A percentile compares a stretch with the other conserved stretches of the same genome.
Evolutionary conservation across 805 yeast genomes (phyloP).

Genomic region (Myxozyma geophila): DNA sequence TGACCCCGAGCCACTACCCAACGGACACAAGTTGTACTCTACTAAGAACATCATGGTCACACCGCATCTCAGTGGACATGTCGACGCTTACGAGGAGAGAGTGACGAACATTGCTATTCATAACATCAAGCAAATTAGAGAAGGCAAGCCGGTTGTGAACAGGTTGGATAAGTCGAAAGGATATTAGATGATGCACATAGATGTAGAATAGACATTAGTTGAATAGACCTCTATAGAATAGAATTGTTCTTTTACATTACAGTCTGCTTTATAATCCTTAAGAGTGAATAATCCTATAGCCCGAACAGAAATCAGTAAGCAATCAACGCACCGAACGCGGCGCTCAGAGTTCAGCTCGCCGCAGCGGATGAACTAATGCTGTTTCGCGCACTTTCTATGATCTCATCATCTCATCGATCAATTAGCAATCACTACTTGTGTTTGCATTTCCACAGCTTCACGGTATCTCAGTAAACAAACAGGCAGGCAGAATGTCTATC

Average conservation of each 20-base stretch:
- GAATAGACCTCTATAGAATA: no score
- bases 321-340: no score
- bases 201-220: background rate
- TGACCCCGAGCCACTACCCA: conserved; percentile 59
- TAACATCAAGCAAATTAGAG: conserved; percentile 25
- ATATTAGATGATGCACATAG: conserved; percentile 8
- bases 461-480: background rate
- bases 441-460: background rate
- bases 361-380: background rate
- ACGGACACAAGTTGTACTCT: conserved; percentile 35
- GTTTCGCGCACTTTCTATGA: background rate
- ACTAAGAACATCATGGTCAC: conserved; percentile 35
- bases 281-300: no score
- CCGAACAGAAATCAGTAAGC: no score
- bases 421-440: background rate
- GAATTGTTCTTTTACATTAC: no score
- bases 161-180: conserved; percentile 28
- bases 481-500: background rate
- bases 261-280: background rate
- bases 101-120: conserved; percentile 30
- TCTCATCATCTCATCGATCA: background rate
- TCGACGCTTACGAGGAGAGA: conserved; percentile 28
- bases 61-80: conserved; percentile 36
- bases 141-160: conserved; percentile 24
- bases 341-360: background rate